These are phyloP conservation scores for Colletotrichum horii DNA, from an alignment of 2,329 filamentous ascomycete species.

Conservation along the genomic window DNA sequence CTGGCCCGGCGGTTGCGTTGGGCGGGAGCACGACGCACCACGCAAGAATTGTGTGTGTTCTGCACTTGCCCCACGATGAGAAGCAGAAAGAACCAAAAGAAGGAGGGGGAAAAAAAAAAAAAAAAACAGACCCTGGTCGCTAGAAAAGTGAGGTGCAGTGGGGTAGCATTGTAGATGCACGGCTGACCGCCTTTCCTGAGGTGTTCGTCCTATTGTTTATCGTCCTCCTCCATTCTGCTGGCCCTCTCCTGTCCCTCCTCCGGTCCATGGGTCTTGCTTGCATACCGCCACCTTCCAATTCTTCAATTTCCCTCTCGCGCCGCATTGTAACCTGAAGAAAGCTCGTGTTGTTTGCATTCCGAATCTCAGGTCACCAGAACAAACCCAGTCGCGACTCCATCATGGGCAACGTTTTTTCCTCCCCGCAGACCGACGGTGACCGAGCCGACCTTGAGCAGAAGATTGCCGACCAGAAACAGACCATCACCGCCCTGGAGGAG, in stretches of 20 bases:
- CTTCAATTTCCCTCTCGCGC: not conserved
- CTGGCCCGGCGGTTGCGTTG: not conserved
- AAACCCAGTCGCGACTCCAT: not conserved
- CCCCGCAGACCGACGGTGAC: conserved; percentile 36
- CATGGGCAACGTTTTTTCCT: conserved; percentile 47
- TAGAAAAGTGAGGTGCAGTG: not conserved
- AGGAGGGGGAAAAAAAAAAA: not conserved
- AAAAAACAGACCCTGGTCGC: not conserved
- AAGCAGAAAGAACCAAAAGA: not conserved
- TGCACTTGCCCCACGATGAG: conserved; percentile 4
- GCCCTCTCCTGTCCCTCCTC: not conserved
- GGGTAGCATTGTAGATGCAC: not conserved
- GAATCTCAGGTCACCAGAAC: not conserved
- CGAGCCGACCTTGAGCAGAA: conserved; percentile 39
- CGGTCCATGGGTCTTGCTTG: conserved; percentile 20
- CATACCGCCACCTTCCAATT: not conserved
- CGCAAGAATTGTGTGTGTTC: not conserved
- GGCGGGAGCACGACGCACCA: not conserved
- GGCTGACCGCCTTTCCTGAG: conserved; percentile 12
- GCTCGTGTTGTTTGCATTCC: not conserved
- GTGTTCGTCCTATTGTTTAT: not conserved
- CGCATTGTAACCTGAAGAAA: not conserved
- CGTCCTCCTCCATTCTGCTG: not conserved
- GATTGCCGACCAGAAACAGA: conserved; percentile 42
- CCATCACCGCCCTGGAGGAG: conserved; percentile 35